phyloP scores from a whole-genome alignment of 1,284 basidiomycete genomes.

The Papiliotrema fonsecae region DNA sequence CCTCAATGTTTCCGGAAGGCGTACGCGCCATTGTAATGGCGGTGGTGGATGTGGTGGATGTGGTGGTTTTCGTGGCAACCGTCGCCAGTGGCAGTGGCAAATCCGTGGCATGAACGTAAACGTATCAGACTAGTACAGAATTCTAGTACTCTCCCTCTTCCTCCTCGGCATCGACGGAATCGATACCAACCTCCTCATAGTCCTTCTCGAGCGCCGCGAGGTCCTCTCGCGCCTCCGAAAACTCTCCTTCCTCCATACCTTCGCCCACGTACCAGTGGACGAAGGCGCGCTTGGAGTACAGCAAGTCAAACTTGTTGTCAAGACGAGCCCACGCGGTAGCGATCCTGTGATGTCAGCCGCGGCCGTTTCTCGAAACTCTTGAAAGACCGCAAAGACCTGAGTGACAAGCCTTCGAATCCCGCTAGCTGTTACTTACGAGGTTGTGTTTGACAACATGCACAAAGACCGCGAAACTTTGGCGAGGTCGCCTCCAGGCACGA shows the following conservation, averaged over 20 bases:
- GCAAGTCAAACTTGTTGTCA: constrained; percentile 98
- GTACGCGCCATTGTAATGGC: no score
- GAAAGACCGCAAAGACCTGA: no score
- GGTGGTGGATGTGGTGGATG: background rate
- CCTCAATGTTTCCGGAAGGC: no score
- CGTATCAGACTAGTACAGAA: background rate
- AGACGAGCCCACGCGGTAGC: constrained; percentile 91
- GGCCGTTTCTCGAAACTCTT: no score
- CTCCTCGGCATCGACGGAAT: constrained; percentile 74
- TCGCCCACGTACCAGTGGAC: constrained; percentile 95
- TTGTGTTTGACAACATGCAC: constrained; percentile 81
- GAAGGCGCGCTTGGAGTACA: constrained; percentile 88
- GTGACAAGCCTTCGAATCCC: no score
- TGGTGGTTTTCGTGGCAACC: background rate
- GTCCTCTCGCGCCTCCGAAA: constrained; percentile 95
- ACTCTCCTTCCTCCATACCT: constrained; percentile 99
- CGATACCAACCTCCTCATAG: constrained; percentile 90
- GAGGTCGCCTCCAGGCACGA: constrained; percentile 89
- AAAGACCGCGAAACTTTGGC: constrained; percentile 90
- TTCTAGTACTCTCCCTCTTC: constrained; percentile 70
- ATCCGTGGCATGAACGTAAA: no score
- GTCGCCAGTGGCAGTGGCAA: background rate
- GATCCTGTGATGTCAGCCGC: constrained; percentile 52
- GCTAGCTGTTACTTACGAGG: constrained; percentile 25
- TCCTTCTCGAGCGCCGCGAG: constrained; percentile 96